Evolutionary conservation across 768 basidiomycete genomes (phyloP).

Genomic region (Auricularia cornea): DNA sequence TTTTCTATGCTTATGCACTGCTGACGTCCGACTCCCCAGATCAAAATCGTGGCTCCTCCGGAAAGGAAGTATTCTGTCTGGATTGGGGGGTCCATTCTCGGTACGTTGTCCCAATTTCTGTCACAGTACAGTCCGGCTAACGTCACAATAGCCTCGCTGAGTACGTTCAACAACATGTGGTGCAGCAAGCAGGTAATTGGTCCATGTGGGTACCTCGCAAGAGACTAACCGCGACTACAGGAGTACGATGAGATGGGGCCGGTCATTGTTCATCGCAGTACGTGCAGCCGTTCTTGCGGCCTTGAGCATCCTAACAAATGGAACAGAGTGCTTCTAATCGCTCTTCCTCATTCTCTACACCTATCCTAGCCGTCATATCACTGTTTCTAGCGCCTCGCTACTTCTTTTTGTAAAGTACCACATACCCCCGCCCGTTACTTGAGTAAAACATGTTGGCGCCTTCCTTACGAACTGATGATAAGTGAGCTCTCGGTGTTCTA

Average conservation of each 20-base stretch:
- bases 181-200: conserved; percentile 24
- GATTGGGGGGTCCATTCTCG: conserved; percentile 26
- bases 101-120: conserved; percentile 5
- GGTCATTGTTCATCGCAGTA: conserved; percentile 21
- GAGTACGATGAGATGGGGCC: conserved; percentile 32
- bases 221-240: too few relatives aligned
- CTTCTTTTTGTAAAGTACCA: too few relatives aligned
- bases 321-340: conserved; percentile 2
- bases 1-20: too few relatives aligned
- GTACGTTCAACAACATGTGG: conserved; percentile 49
- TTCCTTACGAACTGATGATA: too few relatives aligned
- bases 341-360: too few relatives aligned
- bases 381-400: too few relatives aligned
- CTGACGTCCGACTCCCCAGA: conserved; percentile 7
- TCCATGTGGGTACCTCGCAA: too few relatives aligned
- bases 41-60: conserved; percentile 42
- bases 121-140: not conserved
- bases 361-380: too few relatives aligned
- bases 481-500: too few relatives aligned
- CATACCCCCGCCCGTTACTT: too few relatives aligned
- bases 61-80: conserved; percentile 47
- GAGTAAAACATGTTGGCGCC: too few relatives aligned
- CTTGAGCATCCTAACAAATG: too few relatives aligned
- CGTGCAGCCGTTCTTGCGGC: not conserved
- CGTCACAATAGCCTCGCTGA: conserved; percentile 36